Conservation (phyloP, 257 asterid species). For the Fraxinus cuspidata region DNA sequence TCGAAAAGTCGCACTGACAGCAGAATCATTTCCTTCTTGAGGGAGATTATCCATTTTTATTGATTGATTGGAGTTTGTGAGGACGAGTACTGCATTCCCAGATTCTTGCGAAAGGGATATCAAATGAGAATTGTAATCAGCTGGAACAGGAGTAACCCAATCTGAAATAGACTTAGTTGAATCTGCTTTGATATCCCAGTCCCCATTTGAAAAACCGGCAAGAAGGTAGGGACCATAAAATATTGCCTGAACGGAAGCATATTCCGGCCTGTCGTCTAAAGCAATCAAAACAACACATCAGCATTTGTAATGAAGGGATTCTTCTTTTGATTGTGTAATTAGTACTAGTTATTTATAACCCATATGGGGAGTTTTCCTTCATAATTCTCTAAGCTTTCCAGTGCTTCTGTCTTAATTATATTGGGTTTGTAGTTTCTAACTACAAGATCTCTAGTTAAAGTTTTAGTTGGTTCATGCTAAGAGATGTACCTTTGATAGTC, state of each 20-base stretch:
- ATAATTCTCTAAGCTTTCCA: no score
- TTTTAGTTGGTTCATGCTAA: background rate
- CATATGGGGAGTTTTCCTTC: no score
- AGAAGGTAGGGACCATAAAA: slow-evolving; percentile 92
- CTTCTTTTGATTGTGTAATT: no score
- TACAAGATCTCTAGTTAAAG: no score
- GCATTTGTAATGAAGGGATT: background rate
- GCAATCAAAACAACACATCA: slow-evolving; percentile 14
- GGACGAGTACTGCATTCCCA: slow-evolving; percentile 29
- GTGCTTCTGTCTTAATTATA: no score
- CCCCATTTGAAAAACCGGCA: slow-evolving; percentile 68
- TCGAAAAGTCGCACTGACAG: slow-evolving; percentile 59
- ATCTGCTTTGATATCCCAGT: slow-evolving; percentile 62
- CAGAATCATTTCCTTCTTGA: slow-evolving; percentile 58
- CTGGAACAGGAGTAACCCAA: slow-evolving; percentile 60
- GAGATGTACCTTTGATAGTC: slow-evolving; percentile 66
- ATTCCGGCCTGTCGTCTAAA: slow-evolving; percentile 73
- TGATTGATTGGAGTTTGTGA: slow-evolving; percentile 45
- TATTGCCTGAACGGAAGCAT: slow-evolving; percentile 69
- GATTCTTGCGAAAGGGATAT: slow-evolving; percentile 67
- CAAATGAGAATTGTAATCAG: slow-evolving; percentile 46
- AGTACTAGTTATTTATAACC: no score
- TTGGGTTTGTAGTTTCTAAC: no score
- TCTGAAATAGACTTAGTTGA: slow-evolving; percentile 42
- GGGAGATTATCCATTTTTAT: slow-evolving; percentile 50